These are phyloP conservation scores for Pseudogymnoascus sp. DNA, from an alignment of 2,329 filamentous ascomycete species.

Conservation along the genomic window DNA sequence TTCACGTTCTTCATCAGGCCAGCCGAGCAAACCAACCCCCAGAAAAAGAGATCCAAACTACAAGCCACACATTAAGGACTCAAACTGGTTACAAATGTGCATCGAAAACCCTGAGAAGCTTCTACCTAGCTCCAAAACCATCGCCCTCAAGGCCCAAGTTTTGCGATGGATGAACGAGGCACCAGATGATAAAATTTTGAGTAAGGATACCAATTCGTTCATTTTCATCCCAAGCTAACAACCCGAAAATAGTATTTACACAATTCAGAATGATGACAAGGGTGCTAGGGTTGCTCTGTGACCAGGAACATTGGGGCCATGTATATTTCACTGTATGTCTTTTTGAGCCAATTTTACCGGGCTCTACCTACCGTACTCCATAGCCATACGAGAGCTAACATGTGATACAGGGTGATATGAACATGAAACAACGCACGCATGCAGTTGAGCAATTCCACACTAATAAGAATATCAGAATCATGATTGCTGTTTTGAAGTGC, in stretches of 20 bases:
- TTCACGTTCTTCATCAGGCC: background rate
- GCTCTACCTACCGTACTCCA: no score
- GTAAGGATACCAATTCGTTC: no score
- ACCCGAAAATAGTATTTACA: conserved; percentile 50
- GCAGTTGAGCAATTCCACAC: conserved; percentile 40
- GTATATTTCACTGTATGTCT: conserved; percentile 31
- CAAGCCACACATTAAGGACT: conserved; percentile 21
- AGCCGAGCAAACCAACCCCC: no score
- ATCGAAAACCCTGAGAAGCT: no score
- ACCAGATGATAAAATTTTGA: conserved; percentile 40
- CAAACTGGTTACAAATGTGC: conserved; percentile 21
- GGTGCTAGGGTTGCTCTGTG: conserved; percentile 44
- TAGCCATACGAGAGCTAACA: no score
- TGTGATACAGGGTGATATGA: conserved; percentile 40
- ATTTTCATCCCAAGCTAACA: no score
- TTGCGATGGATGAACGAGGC: conserved; percentile 37
- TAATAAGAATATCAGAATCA: conserved; percentile 33
- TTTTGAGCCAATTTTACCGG: background rate
- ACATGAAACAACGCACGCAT: conserved; percentile 35
- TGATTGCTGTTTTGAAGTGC: conserved; percentile 49
- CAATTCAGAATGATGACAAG: conserved; percentile 48
- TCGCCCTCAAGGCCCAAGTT: conserved; percentile 29
- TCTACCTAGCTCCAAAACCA: conserved; percentile 36
- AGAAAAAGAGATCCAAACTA: conserved; percentile 11
- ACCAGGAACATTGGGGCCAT: conserved; percentile 39